These are phyloP conservation scores for Fusarium beomiforme DNA, from an alignment of 2,329 filamentous ascomycete species.

Conservation along the genomic window DNA sequence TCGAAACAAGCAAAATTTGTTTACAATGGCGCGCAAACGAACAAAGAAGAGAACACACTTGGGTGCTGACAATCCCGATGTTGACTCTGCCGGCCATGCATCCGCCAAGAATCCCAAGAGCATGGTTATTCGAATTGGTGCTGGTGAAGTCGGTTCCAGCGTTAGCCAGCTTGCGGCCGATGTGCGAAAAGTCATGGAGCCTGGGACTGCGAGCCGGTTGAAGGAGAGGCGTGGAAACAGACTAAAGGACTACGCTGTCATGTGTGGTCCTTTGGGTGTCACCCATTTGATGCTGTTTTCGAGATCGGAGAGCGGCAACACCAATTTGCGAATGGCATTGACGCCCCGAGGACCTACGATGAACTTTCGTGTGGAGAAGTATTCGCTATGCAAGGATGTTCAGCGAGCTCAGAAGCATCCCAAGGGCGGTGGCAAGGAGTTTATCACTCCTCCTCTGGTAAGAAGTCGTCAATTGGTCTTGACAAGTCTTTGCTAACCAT, in stretches of 20 bases:
- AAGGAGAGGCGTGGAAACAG: conserved; percentile 91
- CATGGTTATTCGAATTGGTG: conserved; percentile 98
- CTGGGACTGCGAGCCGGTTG: conserved; percentile 86
- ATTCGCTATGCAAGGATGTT: conserved; percentile 93
- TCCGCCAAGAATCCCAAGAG: conserved; percentile 83
- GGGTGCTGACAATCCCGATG: conserved; percentile 70
- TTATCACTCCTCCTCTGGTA: conserved; percentile 83
- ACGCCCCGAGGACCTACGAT: conserved; percentile 92
- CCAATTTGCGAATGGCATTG: conserved; percentile 87
- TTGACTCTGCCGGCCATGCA: conserved; percentile 66
- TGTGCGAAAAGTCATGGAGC: conserved; percentile 94
- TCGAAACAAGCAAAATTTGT: conserved; percentile 10
- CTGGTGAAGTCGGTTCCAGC: conserved; percentile 90
- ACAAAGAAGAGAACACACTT: conserved; percentile 91
- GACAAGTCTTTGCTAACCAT: conserved; percentile 39
- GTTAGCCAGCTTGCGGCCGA: conserved; percentile 92
- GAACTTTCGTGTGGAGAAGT: conserved; percentile 93
- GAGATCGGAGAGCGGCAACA: conserved; percentile 87
- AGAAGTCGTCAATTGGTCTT: conserved; percentile 26
- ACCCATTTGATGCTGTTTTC: conserved; percentile 95
- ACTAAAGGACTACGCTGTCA: conserved; percentile 90
- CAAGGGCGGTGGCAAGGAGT: conserved; percentile 84
- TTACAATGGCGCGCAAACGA: conserved; percentile 78
- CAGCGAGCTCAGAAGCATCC: conserved; percentile 85
- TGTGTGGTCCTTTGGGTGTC: conserved; percentile 94